Evolutionary conservation across 495 filamentous ascomycete species (phyloP), one percentile per base, ranked within the genome.

Genomic region (Bryoglossum gracile): DNA sequence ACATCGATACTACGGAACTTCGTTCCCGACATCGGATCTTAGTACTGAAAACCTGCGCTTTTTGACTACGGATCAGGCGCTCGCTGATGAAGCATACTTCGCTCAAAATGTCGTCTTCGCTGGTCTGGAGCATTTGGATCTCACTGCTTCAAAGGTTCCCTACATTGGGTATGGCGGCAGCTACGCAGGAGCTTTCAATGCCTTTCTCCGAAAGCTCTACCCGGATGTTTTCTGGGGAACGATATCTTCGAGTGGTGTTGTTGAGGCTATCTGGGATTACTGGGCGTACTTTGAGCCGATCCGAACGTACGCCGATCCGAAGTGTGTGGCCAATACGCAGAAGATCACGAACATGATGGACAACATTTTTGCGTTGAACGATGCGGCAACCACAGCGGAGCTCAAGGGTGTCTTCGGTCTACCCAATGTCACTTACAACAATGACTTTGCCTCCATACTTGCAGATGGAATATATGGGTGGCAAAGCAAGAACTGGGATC

Each of bases 111-210:
- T 84, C 3, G 69, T 75, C 19, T 87, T 86, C 51, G 62, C 70
- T 0, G 83, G 83, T 1, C 60, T 86, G n/a, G 81, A 84, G 58
- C 52, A 81, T 40, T 51, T 68, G 18, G 71, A 81, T 55, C 62
- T 87, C 21, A 84, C 72, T 0, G 73, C 82, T 0, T 55, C 71
- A 2, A 67, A 65, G 19, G 76, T 71, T 4, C 70, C 85, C 0
- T 87, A 77, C 64, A 80, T 88, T 45, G 78, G 73, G 0, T 89
- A 87, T 50, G 85, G 85, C 2, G 84, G 83, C 1, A 84, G 80
- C 3, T 89, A 89, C 56, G 81, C 84, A 14, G 85, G 85, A 13
- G 79, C 78, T 8, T 81, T 85, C 48, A 79, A 78, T 25, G 84
- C 85, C 1, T 82, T 89, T 57, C 60, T 86, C 25, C 75, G 85